Base-by-base conservation (phyloP, 257 asterid genomes). In the Solanum chiquidenum region DNA sequence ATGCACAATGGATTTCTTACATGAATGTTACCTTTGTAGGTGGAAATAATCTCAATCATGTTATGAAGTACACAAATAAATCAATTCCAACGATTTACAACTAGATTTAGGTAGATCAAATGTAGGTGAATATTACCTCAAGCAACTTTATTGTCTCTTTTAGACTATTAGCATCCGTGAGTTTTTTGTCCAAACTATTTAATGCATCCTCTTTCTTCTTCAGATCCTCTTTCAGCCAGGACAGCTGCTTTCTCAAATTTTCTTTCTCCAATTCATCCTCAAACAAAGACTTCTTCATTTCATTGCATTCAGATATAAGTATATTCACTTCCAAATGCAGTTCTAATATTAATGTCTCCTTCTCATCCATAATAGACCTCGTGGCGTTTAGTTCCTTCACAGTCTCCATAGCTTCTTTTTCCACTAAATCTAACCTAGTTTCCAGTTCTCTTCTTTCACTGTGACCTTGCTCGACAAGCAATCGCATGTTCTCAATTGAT, bases 101-200 rank as follows among this genome's bases (percentile, higher is more conserved):
- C 85, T 3, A 46, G 20, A 80, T 80, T 80, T 80, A 80, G 42
- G 69, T 29, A 49, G 44, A 80, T 49, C 27, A 82, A 82, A 18
- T 68, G 23, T 13, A 83, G 75, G 33, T 86, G 88, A 90, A 49
- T 85, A 89, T 92, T 91, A 98, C 99, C 98, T 96, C 98, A 13
- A 98, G 97, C 91, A 92, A 77, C 91, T 91, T 91, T 88, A 98
- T 92, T 90, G 90, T 97, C 90, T 94, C 98, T 94, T 93, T 92
- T 64, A 96, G 93, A 52, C 86, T 89, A 52, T 88, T 90, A 34
- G 88, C 69, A 60, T 91, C 95, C 42, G 86, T 94, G 42, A 91
- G 90, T 91, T 93, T 94, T 93, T 93, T 93, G 92, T 93, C 98
- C 88, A 92, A 84, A 87, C 89, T 83, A 89, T 86, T 90, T 83